These are phyloP conservation scores for Phytophthora europaea DNA, from an alignment of 352 stramenopile genomes.

Conservation along the genomic window DNA sequence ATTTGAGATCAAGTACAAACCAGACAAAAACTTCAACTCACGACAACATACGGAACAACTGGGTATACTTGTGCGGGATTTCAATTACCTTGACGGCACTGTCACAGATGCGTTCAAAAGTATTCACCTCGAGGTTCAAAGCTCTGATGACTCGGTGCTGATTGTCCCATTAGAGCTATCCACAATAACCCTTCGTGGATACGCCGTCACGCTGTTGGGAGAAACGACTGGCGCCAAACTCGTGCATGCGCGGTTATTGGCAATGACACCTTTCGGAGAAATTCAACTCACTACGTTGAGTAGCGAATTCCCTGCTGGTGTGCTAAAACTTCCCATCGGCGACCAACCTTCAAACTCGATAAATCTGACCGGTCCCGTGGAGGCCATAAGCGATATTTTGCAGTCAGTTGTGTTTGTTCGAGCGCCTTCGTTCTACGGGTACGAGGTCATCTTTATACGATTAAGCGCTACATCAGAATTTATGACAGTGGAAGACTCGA, in stretches of 20 bases:
- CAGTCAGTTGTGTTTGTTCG: constrained; percentile 60
- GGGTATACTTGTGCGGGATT: constrained; percentile 63
- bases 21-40: constrained; percentile 81
- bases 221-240: constrained; percentile 22
- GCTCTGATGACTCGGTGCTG: constrained; percentile 51
- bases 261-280: constrained; percentile 64
- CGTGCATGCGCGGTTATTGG: constrained; percentile 54
- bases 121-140: constrained; percentile 60
- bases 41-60: constrained; percentile 69
- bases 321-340: constrained; percentile 35
- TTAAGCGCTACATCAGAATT: constrained; percentile 64
- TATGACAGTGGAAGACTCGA: constrained; percentile 47
- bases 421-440: constrained; percentile 59
- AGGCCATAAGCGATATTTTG: constrained; percentile 47
- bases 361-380: constrained; percentile 46
- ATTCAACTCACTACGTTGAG: constrained; percentile 44
- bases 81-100: constrained; percentile 65
- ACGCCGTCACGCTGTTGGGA: constrained; percentile 44
- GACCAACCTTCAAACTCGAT: constrained; percentile 43
- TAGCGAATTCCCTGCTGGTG: constrained; percentile 25
- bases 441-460: constrained; percentile 67
- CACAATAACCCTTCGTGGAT: constrained; percentile 51
- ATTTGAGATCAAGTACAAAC: constrained; percentile 79
- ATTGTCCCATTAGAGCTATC: constrained; percentile 49
- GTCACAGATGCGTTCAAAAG: constrained; percentile 48